Conservation (phyloP, 441 rosid genomes). For the Gossypium gossypioides region DNA sequence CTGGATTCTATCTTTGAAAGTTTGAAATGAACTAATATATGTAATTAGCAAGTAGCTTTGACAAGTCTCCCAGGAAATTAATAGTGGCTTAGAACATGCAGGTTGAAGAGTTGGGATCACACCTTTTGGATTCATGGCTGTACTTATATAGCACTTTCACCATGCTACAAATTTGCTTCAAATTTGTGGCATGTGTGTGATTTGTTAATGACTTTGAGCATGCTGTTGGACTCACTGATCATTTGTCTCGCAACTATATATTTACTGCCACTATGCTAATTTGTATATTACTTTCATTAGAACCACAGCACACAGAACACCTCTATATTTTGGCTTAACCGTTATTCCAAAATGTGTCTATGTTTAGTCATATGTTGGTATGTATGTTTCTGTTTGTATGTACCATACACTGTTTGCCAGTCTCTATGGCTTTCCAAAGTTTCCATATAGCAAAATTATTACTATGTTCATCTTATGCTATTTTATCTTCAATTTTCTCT, state of each 20-base stretch:
- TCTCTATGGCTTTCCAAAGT: background rate
- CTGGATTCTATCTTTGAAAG: background rate
- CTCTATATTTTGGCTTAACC: background rate
- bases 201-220: background rate
- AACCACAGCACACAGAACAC: background rate
- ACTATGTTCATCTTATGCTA: background rate
- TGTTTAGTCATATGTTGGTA: background rate
- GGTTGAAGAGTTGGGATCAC: background rate
- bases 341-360: background rate
- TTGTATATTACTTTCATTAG: background rate
- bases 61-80: background rate
- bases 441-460: background rate
- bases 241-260: slow-evolving; percentile 1
- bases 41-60: slow-evolving; percentile 4
- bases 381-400: background rate
- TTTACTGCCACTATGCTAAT: background rate
- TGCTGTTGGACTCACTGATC: background rate
- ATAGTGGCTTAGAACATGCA: background rate
- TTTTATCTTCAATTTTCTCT: background rate
- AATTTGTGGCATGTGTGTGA: background rate
- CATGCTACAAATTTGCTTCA: background rate
- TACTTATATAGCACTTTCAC: background rate
- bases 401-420: background rate
- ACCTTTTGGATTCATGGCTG: background rate
- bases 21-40: background rate